These are phyloP conservation scores for Monosporozyma siamensis DNA, from an alignment of 805 yeast genomes.

Conservation along the genomic window DNA sequence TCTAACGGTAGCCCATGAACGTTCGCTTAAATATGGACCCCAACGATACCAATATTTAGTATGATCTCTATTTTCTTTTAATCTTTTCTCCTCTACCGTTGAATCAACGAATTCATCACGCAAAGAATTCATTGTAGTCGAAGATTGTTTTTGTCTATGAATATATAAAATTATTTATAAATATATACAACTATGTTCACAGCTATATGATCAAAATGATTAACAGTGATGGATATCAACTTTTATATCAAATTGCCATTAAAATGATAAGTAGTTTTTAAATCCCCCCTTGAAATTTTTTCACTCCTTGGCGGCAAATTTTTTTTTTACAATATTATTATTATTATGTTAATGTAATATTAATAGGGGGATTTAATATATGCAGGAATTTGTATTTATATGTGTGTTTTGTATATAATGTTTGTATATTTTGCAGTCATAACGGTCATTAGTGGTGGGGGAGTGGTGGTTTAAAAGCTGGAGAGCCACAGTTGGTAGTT, in stretches of 20 bases:
- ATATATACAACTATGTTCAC: too few relatives aligned
- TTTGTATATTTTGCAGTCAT: too few relatives aligned
- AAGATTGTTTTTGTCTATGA: too few relatives aligned
- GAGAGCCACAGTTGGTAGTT: conserved; percentile 26
- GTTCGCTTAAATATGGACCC: conserved; percentile 87
- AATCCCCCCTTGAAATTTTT: neutral
- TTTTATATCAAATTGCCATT: neutral
- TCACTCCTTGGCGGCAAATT: too few relatives aligned
- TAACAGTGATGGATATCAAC: too few relatives aligned
- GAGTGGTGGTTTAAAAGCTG: conserved; percentile 5
- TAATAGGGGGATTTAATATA: neutral
- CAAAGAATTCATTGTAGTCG: conserved; percentile 15
- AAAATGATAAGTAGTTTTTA: too few relatives aligned
- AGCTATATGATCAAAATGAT: too few relatives aligned
- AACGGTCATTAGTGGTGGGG: neutral
- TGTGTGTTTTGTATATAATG: neutral
- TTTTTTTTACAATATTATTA: too few relatives aligned
- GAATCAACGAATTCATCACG: conserved; percentile 19
- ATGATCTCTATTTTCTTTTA: conserved; percentile 29
- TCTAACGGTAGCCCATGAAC: conserved; percentile 81
- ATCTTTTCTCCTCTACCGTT: conserved; percentile 31
- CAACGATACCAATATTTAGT: conserved; percentile 69
- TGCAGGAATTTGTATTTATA: too few relatives aligned
- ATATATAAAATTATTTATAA: neutral
- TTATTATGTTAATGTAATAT: neutral